Base-by-base conservation (phyloP, 352 stramenopile species). In the Phytophthora capsici region DNA sequence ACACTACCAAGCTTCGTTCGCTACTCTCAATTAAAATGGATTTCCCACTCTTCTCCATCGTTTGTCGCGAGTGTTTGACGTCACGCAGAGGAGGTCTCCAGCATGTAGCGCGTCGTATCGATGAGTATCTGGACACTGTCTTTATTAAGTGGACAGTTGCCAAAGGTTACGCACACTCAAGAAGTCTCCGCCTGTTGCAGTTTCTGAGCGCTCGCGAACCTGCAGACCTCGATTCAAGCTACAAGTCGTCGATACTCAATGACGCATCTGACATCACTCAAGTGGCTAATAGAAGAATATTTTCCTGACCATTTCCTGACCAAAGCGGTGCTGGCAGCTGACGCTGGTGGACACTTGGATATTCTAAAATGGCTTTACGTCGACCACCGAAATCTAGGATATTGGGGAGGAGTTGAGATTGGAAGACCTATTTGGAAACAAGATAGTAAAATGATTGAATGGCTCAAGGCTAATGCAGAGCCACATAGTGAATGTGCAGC, bases 291-390 rank as follows among this genome's bases (percentile, higher is more conserved):
- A 13, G 23, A 58, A 41, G 46, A 25, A 19, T 61, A 63, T 51
- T 61, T 4, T 45, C 50, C 41, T 38, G 38, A 36, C 17, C 14
- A 43, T 25, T 73, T 66, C 41, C 53, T 66, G 19, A 69, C 65
- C 14, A 58, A 66, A 14, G 30, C 43, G 2, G 53, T 73, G 40
- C 38, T 23, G 23, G 40, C 30, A 10, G 58, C 59, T 25, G 58
- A 58, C 19, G 32, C 45, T 16, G 23, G 43, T 20, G 65, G 65
- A 37, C 53, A 66, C 22, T 26, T 69, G 47, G 14, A 49, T 12
- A 49, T 73, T 44, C 26, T 63, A 17, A 50, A 68, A 54, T 61
- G 58, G 50, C 50, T 72, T 26, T 17, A 53, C 22, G 17, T n/a
- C 16, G 10, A 59, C 28, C 30, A 66, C 22, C 48, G 40, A 14